Base-by-base conservation (phyloP, 306 rosid species). In the Prinsepia uniflora region DNA sequence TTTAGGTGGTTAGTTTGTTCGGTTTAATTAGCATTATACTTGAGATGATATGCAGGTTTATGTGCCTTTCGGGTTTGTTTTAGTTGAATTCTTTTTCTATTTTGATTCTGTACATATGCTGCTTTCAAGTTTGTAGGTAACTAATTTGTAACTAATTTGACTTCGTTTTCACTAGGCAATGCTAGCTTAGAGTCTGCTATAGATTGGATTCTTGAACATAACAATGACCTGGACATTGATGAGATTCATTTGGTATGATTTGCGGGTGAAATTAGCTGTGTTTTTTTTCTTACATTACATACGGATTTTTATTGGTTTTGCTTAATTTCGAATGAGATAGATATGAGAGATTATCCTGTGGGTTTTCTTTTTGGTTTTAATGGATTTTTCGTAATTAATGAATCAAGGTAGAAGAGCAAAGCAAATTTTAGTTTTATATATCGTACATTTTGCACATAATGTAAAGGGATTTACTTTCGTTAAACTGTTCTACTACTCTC, bases 131-230 rank as follows among this genome's bases (percentile, higher is more conserved):
- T 12, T 53, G 40, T 53, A 18, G 62, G 30, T 24, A 52, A 40
- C 52, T 40, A 17, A 56, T 20, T 41, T 73, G 30, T 24, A 52
- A 40, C 52, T 40, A 17, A 56, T 20, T 41, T 73, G 63, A 56
- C 61, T 63, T 68, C 75, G 47, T 13, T 50, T 67, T 74, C 50
- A 76, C 66, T 74, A 92, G 98, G 90, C 2, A 92, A 89, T 79
- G 66, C 64, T 53, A 79, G 76, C 85, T 22, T 81, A 75, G 95
- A 75, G 75, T 90, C 78, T 45, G 87, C 96, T 49, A 70, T 92
- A 76, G 74, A 78, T 67, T 92, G 98, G 98, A 83, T 87, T 3
- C 0, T 89, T 69, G 87, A 86, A 68, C 98, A 92, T 67, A 92
- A 83, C 73, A 88, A 82, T 67, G 98, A 89, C 76, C 71, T 79